These are phyloP conservation scores for Beauveria scarabaeidicola DNA, from an alignment of 2,329 filamentous ascomycete species.

Conservation along the genomic window DNA sequence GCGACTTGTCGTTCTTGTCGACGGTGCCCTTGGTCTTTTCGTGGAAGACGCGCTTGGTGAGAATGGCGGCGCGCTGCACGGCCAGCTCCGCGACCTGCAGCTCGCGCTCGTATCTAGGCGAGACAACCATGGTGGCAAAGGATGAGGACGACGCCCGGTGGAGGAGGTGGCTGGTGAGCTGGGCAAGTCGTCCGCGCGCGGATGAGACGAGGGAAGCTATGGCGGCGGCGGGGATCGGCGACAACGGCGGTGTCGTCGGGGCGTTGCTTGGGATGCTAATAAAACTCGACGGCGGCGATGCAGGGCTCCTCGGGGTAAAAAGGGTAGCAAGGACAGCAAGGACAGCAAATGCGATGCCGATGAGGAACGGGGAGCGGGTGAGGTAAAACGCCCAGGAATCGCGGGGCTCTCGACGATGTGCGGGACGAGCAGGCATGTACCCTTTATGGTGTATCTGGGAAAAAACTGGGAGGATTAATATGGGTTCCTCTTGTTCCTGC, in stretches of 20 bases:
- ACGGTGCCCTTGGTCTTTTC: slow-evolving; percentile 91
- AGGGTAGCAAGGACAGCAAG: background rate
- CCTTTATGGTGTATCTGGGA: background rate
- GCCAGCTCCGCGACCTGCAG: slow-evolving; percentile 77
- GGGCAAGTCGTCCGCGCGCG: slow-evolving; percentile 14
- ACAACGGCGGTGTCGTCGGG: background rate
- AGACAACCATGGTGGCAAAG: slow-evolving; percentile 25
- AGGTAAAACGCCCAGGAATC: background rate
- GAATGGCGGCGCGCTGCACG: slow-evolving; percentile 64
- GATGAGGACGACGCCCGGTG: slow-evolving; percentile 11
- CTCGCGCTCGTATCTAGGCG: slow-evolving; percentile 60
- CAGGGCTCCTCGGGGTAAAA: background rate
- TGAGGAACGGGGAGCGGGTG: background rate
- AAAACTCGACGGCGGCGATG: background rate
- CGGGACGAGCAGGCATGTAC: background rate
- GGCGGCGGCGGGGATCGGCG: background rate
- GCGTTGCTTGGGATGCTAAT: background rate
- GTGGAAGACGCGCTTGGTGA: slow-evolving; percentile 50
- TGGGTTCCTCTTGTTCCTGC: background rate
- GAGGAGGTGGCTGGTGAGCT: slow-evolving; percentile 12
- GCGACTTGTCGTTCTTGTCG: slow-evolving; percentile 83
- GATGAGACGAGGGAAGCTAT: slow-evolving; percentile 12
- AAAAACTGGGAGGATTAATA: background rate
- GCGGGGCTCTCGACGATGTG: slow-evolving; percentile 1
- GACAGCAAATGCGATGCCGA: background rate